Base-by-base conservation (phyloP, 441 rosid species). In the Cnidoscolus chayamansa region DNA sequence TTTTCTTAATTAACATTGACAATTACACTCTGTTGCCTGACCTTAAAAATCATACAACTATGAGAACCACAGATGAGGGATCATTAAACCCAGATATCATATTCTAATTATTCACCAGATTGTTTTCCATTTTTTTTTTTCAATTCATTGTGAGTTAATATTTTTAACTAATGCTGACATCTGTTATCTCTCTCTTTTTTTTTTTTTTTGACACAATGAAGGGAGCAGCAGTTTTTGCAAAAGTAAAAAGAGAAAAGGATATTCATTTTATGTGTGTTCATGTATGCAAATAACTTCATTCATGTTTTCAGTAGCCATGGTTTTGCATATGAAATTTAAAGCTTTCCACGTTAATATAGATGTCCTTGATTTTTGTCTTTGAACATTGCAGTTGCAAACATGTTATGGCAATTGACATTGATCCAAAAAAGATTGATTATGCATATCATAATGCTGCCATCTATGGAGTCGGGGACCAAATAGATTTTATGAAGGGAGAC, bases 401-500 rank as follows among this genome's bases (percentile, higher is more conserved):
- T 71, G 98, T 94, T 37, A 85, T 81, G 79, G 97, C 96, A 32
- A 73, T 94, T 76, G 99, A 94, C 75, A 65, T 92, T 64, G 93
- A 94, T 86, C 89, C 91, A 48, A 84, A 73, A 80, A 94, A 85
- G 86, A 86, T 94, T 59, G 90, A 82, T 37, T 94, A 83, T 78
- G 98, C 98, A 17, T 64, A 73, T 65, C 92, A 90, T 73, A 94
- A 94, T 77, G 99, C 99, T 65, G 68, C 83, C 71, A 81, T 94
- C 30, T 94, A 92, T 76, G 97, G 89, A 68, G 93, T 92, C 71
- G 83, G 78, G 77, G 91, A 87, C 79, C 81, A 66, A 60, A 93
- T 94, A 76, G 96, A 94, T 82, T 94, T 94, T 72, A 55, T 92
- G 30, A 79, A 53, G 35, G 99, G 96, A 49, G 91, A 92, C 83